These are phyloP conservation scores for Suillus alpinus DNA, from an alignment of 768 basidiomycete genomes.

Conservation along the genomic window DNA sequence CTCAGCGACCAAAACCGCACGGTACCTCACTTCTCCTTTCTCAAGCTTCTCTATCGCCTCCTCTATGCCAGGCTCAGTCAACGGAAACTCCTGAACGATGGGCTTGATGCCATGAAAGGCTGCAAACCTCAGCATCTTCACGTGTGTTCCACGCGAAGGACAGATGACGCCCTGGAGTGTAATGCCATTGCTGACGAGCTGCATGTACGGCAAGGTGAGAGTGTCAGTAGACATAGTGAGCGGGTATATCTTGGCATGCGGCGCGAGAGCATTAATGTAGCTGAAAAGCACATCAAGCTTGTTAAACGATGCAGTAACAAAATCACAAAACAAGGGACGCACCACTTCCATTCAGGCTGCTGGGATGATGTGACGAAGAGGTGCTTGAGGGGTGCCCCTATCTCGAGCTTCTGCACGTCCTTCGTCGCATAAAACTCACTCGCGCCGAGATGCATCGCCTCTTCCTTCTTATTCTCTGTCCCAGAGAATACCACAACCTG, in stretches of 20 bases:
- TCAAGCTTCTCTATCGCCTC: constrained; percentile 24
- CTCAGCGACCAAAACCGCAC: constrained; percentile 26
- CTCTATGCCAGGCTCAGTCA: constrained; percentile 29
- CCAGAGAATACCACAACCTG: constrained; percentile 34
- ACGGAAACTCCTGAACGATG: constrained; percentile 29
- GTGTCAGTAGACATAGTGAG: constrained; percentile 22
- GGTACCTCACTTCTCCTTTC: constrained; percentile 28
- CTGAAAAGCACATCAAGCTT: constrained; percentile 8
- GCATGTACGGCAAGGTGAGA: constrained; percentile 21
- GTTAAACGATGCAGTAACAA: background rate
- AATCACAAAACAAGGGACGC: constrained; percentile 7
- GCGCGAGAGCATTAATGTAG: constrained; percentile 22
- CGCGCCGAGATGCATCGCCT: constrained; percentile 33
- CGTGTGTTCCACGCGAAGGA: constrained; percentile 26
- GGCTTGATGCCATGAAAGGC: constrained; percentile 28
- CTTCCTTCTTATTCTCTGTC: constrained; percentile 30
- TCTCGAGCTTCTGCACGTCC: constrained; percentile 21
- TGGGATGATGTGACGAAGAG: constrained; percentile 30
- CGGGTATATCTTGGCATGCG: constrained; percentile 21
- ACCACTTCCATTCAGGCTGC: constrained; percentile 28
- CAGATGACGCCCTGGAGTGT: constrained; percentile 22
- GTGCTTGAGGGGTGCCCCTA: constrained; percentile 25
- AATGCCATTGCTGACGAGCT: constrained; percentile 15
- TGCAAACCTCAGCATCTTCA: constrained; percentile 34
- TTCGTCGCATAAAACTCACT: constrained; percentile 34